Percentiles rank a stretch among this genome's conserved stretches.
Conservation (phyloP, 1,284 basidiomycete species). For the Pascua guehoae region DNA sequence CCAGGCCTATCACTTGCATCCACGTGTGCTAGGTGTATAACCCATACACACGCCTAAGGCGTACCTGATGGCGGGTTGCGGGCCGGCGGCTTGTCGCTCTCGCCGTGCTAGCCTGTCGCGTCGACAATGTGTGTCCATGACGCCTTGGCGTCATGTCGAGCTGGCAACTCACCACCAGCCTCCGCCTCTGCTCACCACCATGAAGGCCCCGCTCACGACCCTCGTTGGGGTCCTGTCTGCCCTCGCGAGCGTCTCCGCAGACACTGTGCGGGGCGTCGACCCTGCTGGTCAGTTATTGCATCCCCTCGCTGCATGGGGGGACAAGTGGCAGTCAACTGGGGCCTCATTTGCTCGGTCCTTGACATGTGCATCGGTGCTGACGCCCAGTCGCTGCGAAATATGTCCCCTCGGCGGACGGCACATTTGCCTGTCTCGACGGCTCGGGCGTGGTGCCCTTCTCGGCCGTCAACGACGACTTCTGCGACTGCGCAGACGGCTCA, state of each 20-base stretch:
- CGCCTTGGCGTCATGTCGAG: too few relatives aligned
- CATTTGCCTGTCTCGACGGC: conserved; percentile 44
- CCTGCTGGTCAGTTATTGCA: conserved; percentile 12
- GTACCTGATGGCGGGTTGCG: too few relatives aligned
- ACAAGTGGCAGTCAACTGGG: not conserved
- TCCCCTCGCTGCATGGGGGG: not conserved
- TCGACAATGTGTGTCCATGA: too few relatives aligned
- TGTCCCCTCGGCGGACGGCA: conserved; percentile 1
- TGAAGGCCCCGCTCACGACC: conserved; percentile 3
- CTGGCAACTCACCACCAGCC: too few relatives aligned
- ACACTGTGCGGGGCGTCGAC: conserved; percentile 14
- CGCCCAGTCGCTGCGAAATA: conserved; percentile 17
- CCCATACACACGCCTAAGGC: too few relatives aligned
- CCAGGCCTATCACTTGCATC: too few relatives aligned
- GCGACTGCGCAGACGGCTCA: conserved; percentile 87
- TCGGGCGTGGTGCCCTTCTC: conserved; percentile 56
- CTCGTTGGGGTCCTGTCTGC: conserved; percentile 13
- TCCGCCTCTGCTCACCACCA: not conserved
- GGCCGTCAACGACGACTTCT: conserved; percentile 90
- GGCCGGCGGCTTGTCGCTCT: too few relatives aligned
- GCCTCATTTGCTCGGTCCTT: conserved; percentile 12
- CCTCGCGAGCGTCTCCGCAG: conserved; percentile 5
- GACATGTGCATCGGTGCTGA: conserved; percentile 4
- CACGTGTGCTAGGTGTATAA: too few relatives aligned
- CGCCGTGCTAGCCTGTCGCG: too few relatives aligned